A percentile compares a stretch with the other conserved stretches of the same genome.
phyloP scores from a whole-genome alignment of 225 moss, liverwort and hornwort genomes.

The Pseudisothecium myosuroides region DNA sequence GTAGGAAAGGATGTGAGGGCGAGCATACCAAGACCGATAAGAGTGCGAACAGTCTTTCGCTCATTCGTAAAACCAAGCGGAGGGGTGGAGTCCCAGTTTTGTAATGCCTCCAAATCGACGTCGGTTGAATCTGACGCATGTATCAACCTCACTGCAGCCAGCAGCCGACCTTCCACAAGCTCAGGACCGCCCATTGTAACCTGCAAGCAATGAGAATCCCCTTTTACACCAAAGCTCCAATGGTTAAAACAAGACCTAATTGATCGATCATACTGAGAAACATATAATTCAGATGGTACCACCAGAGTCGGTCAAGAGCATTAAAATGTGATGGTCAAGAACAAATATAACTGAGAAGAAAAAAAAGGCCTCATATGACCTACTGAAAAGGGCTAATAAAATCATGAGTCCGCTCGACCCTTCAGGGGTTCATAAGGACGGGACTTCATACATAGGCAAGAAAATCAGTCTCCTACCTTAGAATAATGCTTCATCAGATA shows the following conservation, averaged over 20 bases:
- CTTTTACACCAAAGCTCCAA: neutral
- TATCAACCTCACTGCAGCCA: slow-evolving; percentile 55
- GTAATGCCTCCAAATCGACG: slow-evolving; percentile 27
- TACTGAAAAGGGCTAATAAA: neutral
- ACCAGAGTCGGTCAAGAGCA: neutral
- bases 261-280: neutral
- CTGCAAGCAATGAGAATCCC: slow-evolving; percentile 3
- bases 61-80: slow-evolving; percentile 33
- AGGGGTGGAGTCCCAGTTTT: slow-evolving; percentile 27
- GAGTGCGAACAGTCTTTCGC: slow-evolving; percentile 37
- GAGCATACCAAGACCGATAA: slow-evolving; percentile 40
- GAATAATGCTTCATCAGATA: neutral
- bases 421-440: neutral
- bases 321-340: neutral
- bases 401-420: neutral
- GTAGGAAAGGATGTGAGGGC: slow-evolving; percentile 48
- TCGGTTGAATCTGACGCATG: slow-evolving; percentile 17
- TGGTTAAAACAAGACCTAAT: neutral
- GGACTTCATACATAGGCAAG: neutral
- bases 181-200: slow-evolving; percentile 46
- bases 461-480: neutral
- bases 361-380: neutral
- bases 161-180: slow-evolving; percentile 50
- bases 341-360: neutral
- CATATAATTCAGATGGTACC: too few species aligned